A percentile compares a stretch with the other conserved stretches of the same genome.
phyloP scores from a whole-genome alignment of 108 stramenopile genomes.

The Cylindrotheca fusiformis region DNA sequence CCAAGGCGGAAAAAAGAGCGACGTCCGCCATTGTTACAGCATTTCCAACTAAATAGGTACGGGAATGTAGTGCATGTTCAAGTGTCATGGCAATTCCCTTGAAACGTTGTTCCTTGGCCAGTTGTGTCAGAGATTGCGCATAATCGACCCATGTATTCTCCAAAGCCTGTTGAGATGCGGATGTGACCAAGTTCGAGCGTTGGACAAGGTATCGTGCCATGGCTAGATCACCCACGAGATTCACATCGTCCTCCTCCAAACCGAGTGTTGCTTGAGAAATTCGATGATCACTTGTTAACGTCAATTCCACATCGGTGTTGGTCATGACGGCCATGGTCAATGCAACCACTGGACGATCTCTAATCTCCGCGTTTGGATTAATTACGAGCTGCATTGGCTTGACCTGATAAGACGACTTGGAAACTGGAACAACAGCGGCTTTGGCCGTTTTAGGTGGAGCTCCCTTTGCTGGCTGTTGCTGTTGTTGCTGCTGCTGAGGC shows the following conservation, averaged over 20 bases:
- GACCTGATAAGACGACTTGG: slow-evolving; percentile 21
- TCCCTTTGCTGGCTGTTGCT: slow-evolving; percentile 12
- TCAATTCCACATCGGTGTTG: slow-evolving; percentile 63
- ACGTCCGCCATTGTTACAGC: slow-evolving; percentile 88
- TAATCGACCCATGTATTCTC: slow-evolving; percentile 95
- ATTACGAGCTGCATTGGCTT: slow-evolving; percentile 66
- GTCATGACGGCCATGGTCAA: slow-evolving; percentile 63
- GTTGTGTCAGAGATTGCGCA: slow-evolving; percentile 53
- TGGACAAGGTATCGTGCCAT: slow-evolving; percentile 56
- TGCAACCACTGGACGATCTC: slow-evolving; percentile 74
- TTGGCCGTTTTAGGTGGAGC: not conserved
- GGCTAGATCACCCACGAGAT: slow-evolving; percentile 72
- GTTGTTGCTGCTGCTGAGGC: slow-evolving; percentile 12
- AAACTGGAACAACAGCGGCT: not conserved
- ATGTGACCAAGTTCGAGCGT: slow-evolving; percentile 1
- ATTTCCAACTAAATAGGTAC: slow-evolving; percentile 75
- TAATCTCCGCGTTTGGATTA: slow-evolving; percentile 71
- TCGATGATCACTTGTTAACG: slow-evolving; percentile 64
- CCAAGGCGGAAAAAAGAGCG: slow-evolving; percentile 71
- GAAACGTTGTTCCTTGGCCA: slow-evolving; percentile 41
- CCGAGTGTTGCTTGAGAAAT: slow-evolving; percentile 46
- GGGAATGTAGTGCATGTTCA: slow-evolving; percentile 56
- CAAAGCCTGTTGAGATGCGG: slow-evolving; percentile 26
- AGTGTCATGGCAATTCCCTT: slow-evolving; percentile 65
- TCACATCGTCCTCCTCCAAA: slow-evolving; percentile 17